Base-by-base conservation (phyloP, 2,329 filamentous ascomycete species). In the Aspergillus japonicus region DNA sequence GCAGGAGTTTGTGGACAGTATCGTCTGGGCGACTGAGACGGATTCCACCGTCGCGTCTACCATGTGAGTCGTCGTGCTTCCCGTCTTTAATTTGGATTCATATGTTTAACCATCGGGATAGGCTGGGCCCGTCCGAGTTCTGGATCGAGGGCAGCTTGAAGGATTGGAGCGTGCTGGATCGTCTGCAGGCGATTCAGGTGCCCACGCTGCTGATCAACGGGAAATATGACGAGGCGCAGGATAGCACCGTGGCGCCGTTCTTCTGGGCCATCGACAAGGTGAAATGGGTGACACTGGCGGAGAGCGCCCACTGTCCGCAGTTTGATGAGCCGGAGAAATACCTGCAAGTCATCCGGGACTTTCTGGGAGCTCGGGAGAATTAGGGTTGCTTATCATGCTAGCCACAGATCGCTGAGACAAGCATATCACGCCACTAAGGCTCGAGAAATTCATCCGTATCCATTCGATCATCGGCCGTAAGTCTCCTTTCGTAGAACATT, bases 191-290 rank as follows among this genome's bases (percentile, higher is more conserved):
- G 23, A 55, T 55, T 29, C n/a, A 35, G 29, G 53, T 55, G 10
- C 53, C 42, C 29, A 55, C 53, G 1, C 6, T 55, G 44, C 23
- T 55, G 42, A 55, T 55, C 42, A 55, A 55, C 24, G 44, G 53
- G 6, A 55, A 48, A 6, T 55, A 55, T 23, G 53, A 55, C 26
- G 53, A 55, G 26, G 53, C 53, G 7, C 53, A 55, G 42, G 42
- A 48, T 29, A 55, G 53, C 16, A 23, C 53, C 1, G 53, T 55
- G n/a, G 53, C 48, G 16, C 53, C 53, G 11, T 44, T 55, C 26
- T 55, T 55, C 53, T 48, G 42, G 42, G 53, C 42, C 2, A 55
- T 55, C 26, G 42, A 47, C 3, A 55, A 48, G 42, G 53, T 55
- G 21, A 48, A 47, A 21, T 55, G 53, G 53, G 26, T 55, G 33